A percentile compares a stretch with the other conserved stretches of the same genome.
phyloP scores from a whole-genome alignment of 495 filamentous ascomycete genomes.

The Tuber aestivum region DNA sequence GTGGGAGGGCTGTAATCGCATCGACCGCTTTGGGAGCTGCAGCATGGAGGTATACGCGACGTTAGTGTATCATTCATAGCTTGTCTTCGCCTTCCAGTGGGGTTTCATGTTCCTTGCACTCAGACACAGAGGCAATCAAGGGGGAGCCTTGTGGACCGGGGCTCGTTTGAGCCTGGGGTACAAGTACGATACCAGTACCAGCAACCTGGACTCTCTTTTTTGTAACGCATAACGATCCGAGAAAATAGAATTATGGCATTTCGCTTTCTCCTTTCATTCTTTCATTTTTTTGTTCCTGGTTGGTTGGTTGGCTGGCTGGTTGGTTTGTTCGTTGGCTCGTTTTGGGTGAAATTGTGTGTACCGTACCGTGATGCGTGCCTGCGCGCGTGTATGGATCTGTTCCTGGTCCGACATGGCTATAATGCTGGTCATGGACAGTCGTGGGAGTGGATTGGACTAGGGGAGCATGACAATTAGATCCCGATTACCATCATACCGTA shows the following conservation, averaged over 20 bases:
- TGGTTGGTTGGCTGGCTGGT: background rate
- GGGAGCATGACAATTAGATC: background rate
- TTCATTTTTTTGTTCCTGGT: background rate
- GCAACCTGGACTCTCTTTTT: background rate
- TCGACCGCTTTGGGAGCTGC: constrained; percentile 29
- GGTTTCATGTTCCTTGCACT: background rate
- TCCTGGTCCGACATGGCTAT: background rate
- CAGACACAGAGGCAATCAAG: background rate
- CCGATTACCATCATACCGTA: background rate
- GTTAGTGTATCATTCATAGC: constrained; percentile 1
- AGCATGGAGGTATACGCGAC: constrained; percentile 24
- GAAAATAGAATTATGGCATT: background rate
- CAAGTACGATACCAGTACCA: background rate
- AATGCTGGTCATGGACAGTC: background rate
- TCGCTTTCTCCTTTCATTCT: background rate
- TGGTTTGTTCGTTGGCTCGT: too few species aligned
- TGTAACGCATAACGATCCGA: background rate
- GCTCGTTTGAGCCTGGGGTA: background rate
- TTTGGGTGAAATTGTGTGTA: background rate
- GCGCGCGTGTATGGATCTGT: background rate
- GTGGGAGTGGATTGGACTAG: background rate
- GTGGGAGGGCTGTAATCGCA: constrained; percentile 40
- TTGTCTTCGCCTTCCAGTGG: background rate
- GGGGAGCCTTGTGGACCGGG: background rate
- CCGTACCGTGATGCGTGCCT: background rate